Base-by-base conservation (phyloP, 2,329 filamentous ascomycete species). In the Clonostachys chloroleuca region DNA sequence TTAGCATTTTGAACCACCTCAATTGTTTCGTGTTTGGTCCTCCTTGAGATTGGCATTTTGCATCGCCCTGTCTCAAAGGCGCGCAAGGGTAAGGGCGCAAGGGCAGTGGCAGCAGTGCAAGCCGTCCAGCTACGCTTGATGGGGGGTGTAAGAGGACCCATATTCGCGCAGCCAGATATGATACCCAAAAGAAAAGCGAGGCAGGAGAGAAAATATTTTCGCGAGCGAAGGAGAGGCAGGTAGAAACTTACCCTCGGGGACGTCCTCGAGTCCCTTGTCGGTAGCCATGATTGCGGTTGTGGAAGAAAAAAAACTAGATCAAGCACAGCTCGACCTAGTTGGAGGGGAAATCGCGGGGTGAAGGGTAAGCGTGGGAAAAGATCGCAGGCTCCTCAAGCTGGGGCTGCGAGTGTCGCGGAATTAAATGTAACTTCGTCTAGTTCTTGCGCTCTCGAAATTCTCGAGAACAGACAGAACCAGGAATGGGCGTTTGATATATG, bases 231-330 rank as follows among this genome's bases (percentile, higher is more conserved):
- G 8, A 39, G 36, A 12, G 36, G 17, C 17, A 9, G 40, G 47
- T 44, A 53, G 45, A 48, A 54, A 84, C 89, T 79, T 80, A 95
- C 90, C 83, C 81, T 95, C 91, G 71, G 89, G 87, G 77, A 96
- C 86, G 73, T 97, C 92, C 82, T 96, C 92, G 79, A 97, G 90
- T 82, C 92, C 92, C 83, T 95, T 96, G 65, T 90, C 88, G 72
- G 86, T 85, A 90, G 92, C 92, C 92, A 97, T 97, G 83, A 87
- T 96, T 92, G 89, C 85, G 85, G 77, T 79, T 75, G 64, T 63
- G 65, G 65, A 66, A 67, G 72, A 49, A 53, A 50, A 56, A 82
- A 80, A 66, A 77, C 78, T 77, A 82, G 81, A 84, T 81, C 87
- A 89, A 87, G 84, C 86, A 72, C 76, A 75, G 84, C 80, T 84